Evolutionary conservation across 2,329 filamentous ascomycete genomes (phyloP).

Genomic region (Xylaria sp.): DNA sequence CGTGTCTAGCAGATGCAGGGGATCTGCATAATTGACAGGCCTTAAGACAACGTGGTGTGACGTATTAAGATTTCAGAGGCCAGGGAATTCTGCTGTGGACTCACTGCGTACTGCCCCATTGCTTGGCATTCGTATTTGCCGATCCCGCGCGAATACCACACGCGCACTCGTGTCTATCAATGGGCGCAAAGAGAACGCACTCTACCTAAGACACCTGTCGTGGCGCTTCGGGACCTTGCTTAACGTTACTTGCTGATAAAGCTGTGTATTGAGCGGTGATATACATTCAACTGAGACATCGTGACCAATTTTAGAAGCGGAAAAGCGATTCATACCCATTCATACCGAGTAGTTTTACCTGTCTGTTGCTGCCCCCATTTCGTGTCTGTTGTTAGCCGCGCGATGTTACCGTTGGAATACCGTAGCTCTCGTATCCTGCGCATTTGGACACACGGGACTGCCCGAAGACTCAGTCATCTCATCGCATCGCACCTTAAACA

Average conservation of each 20-base stretch:
- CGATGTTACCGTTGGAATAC: not conserved
- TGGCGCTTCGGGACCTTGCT: not conserved
- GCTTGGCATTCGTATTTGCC: constrained; percentile 38
- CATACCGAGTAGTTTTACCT: not conserved
- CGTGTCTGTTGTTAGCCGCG: not conserved
- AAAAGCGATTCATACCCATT: not conserved
- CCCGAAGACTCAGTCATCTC: too few relatives aligned
- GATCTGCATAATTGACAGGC: not conserved
- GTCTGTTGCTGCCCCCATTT: not conserved
- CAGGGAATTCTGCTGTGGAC: not conserved
- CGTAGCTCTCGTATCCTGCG: not conserved
- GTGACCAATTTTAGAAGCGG: not conserved
- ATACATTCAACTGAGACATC: not conserved
- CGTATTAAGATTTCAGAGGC: not conserved
- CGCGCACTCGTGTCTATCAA: constrained; percentile 10
- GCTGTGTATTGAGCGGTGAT: not conserved
- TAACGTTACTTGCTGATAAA: not conserved
- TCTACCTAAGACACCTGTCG: not conserved
- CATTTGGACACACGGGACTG: too few relatives aligned
- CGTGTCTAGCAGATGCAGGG: not conserved
- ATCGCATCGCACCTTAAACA: too few relatives aligned
- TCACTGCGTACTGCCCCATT: not conserved
- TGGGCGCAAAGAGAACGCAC: not conserved
- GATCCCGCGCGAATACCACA: constrained; percentile 18
- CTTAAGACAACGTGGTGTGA: not conserved